These are phyloP conservation scores for Microsporum canis DNA, from an alignment of 2,329 filamentous ascomycete species.

Conservation along the genomic window DNA sequence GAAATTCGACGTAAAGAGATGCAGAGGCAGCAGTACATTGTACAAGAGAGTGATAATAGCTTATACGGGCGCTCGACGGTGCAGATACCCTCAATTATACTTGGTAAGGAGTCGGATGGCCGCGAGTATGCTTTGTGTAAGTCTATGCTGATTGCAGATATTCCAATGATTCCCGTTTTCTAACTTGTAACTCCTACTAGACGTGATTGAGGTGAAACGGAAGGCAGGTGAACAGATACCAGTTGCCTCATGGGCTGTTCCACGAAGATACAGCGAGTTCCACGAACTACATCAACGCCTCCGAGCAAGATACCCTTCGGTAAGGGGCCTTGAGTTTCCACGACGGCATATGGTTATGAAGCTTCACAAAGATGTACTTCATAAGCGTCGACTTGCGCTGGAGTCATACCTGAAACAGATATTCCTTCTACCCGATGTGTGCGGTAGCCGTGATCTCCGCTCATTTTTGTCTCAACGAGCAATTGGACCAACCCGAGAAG, in stretches of 20 bases:
- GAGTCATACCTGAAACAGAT: conserved; percentile 78
- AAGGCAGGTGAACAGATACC: conserved; percentile 92
- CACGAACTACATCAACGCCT: conserved; percentile 88
- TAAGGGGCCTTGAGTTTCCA: conserved; percentile 83
- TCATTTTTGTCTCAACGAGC: conserved; percentile 83
- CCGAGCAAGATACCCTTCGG: conserved; percentile 71
- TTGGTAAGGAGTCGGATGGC: conserved; percentile 82
- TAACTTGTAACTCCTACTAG: conserved; percentile 22
- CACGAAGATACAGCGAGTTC: conserved; percentile 93
- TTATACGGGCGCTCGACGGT: conserved; percentile 84
- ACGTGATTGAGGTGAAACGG: conserved; percentile 81
- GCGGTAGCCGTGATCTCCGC: conserved; percentile 80
- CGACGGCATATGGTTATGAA: conserved; percentile 90
- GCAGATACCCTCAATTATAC: conserved; percentile 83
- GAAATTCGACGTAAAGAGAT: conserved; percentile 91
- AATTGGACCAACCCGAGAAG: conserved; percentile 52
- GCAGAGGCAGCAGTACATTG: conserved; percentile 89
- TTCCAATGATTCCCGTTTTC: not conserved
- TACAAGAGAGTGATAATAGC: conserved; percentile 96
- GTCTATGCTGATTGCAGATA: conserved; percentile 17
- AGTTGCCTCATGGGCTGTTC: conserved; percentile 85
- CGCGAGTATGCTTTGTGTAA: conserved; percentile 79
- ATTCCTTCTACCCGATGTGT: conserved; percentile 79
- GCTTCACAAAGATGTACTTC: conserved; percentile 86
- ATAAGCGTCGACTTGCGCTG: conserved; percentile 71